Percentiles rank a stretch among this genome's conserved stretches.
These are phyloP conservation scores for Russula vinacea DNA, from an alignment of 768 basidiomycete species.

Conservation along the genomic window DNA sequence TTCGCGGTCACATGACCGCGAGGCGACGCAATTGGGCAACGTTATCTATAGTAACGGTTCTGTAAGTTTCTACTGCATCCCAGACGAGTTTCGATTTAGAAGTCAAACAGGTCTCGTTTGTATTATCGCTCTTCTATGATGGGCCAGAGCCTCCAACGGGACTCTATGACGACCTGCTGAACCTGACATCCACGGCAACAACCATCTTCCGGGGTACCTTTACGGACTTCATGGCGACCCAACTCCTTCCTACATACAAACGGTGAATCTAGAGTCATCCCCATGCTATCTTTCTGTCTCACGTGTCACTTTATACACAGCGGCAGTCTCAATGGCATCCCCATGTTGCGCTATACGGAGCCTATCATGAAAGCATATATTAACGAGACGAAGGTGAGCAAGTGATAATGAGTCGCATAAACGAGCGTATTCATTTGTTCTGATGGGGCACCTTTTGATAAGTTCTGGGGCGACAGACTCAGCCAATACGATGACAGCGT, in stretches of 20 bases:
- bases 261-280: background rate
- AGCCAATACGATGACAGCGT: conserved; percentile 40
- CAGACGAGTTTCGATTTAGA: conserved; percentile 29
- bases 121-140: conserved; percentile 49
- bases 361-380: conserved; percentile 7
- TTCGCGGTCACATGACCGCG: background rate
- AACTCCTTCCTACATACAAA: conserved; percentile 33
- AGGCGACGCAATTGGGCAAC: conserved; percentile 9
- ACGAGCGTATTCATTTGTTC: background rate
- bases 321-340: conserved; percentile 4
- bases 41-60: conserved; percentile 8
- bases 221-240: conserved; percentile 38
- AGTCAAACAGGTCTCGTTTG: background rate
- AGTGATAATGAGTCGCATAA: no score
- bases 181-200: conserved; percentile 37
- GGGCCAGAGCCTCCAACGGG: conserved; percentile 45
- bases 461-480: conserved; percentile 49
- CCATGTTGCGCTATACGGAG: conserved; percentile 5
- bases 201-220: conserved; percentile 41
- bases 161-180: conserved; percentile 47
- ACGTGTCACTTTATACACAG: conserved; percentile 25
- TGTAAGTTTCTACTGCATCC: conserved; percentile 38
- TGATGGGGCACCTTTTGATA: conserved; percentile 28
- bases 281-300: background rate
- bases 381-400: conserved; percentile 19